phyloP scores from a whole-genome alignment of 2,329 filamentous ascomycete species.

The Sporothrix globosa region DNA sequence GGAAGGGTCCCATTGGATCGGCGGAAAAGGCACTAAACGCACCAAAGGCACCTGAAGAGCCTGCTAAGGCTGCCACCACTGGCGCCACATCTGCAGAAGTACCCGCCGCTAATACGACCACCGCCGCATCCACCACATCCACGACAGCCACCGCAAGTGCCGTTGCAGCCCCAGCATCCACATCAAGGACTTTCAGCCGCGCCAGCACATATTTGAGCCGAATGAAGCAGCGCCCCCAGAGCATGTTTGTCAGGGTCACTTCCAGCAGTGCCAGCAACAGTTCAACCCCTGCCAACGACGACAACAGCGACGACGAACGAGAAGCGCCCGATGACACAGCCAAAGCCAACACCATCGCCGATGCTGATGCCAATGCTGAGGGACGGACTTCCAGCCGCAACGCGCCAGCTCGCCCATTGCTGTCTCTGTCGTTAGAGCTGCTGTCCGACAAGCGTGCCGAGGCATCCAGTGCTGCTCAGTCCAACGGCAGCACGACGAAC shows the following conservation, averaged over 20 bases:
- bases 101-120: constrained; percentile 16
- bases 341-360: not conserved
- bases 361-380: constrained; percentile 19
- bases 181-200: constrained; percentile 48
- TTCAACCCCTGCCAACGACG: not conserved
- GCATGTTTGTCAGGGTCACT: constrained; percentile 49
- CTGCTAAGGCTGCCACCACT: constrained; percentile 1
- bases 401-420: not conserved
- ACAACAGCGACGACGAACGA: constrained; percentile 2
- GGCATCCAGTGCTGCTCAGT: not conserved
- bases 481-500: constrained; percentile 5
- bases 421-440: constrained; percentile 29
- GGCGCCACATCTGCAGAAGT: constrained; percentile 23
- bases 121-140: not conserved
- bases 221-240: constrained; percentile 54
- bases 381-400: constrained; percentile 2
- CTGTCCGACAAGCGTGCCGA: constrained; percentile 23
- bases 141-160: constrained; percentile 6
- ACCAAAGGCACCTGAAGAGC: not conserved
- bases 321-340: not conserved
- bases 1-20: constrained; percentile 27
- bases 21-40: not conserved
- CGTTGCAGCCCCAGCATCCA: constrained; percentile 34
- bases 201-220: constrained; percentile 56
- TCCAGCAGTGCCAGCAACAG: constrained; percentile 32